A percentile compares a stretch with the other conserved stretches of the same genome.
Conservation (phyloP, 495 filamentous ascomycete genomes). For the Xylaria palmicola region DNA sequence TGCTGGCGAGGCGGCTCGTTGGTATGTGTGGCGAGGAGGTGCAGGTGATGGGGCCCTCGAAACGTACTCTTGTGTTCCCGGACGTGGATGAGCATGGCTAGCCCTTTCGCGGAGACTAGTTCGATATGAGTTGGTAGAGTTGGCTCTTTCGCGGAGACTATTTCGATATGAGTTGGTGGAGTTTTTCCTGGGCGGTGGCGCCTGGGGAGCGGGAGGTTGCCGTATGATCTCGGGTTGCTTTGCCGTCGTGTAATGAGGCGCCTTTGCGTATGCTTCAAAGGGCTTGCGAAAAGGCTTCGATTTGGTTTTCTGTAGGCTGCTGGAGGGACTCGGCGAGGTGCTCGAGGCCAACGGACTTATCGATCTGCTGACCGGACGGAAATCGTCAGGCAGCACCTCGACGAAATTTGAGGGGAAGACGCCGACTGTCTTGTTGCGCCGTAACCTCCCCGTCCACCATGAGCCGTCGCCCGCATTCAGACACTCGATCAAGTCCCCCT, state of each 20-base stretch:
- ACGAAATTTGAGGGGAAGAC: constrained; percentile 98
- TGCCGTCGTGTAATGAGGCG: constrained; percentile 52
- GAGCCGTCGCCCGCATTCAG: constrained; percentile 95
- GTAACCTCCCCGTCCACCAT: constrained; percentile 95
- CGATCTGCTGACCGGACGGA: constrained; percentile 74
- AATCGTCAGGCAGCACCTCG: constrained; percentile 78
- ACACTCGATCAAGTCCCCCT: constrained; percentile 97
- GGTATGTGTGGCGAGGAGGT: constrained; percentile 21
- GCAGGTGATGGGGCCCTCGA: constrained; percentile 35
- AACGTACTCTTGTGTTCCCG: constrained; percentile 30
- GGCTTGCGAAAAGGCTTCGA: constrained; percentile 67
- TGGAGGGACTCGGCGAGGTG: constrained; percentile 51
- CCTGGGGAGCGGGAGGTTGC: constrained; percentile 31
- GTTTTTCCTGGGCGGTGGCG: constrained; percentile 37
- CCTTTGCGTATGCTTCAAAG: constrained; percentile 64
- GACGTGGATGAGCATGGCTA: constrained; percentile 24
- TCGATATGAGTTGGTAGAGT: constrained; percentile 32
- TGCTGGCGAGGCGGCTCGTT: neutral
- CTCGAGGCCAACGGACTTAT: constrained; percentile 67
- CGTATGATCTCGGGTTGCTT: constrained; percentile 50
- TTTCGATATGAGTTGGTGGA: constrained; percentile 32
- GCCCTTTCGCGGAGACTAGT: constrained; percentile 25
- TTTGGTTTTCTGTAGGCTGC: constrained; percentile 49
- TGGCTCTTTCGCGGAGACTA: too few relatives aligned
- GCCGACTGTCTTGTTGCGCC: constrained; percentile 83